phyloP scores from a whole-genome alignment of 257 asterid genomes.

The Datura wrightii region DNA sequence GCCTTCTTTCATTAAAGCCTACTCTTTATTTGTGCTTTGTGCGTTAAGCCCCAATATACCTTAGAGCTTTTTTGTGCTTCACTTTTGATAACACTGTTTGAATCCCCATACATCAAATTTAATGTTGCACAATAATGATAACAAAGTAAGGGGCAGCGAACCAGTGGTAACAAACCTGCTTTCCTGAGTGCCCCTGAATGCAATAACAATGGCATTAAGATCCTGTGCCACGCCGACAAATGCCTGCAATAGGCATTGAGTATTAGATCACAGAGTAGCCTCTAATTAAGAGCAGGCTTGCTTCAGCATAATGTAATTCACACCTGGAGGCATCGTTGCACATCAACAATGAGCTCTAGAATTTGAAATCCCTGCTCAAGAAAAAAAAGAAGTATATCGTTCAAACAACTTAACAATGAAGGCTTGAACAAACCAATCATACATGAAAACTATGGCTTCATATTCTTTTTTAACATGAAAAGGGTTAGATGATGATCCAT shows the following conservation, averaged over 20 bases:
- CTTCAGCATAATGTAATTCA: conserved; percentile 20
- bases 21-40: too few relatives aligned
- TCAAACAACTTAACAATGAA: conserved; percentile 35
- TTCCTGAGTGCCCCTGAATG: conserved; percentile 97
- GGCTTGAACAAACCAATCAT: not conserved
- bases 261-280: conserved; percentile 28
- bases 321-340: conserved; percentile 90
- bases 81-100: not conserved
- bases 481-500: not conserved
- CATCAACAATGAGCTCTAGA: conserved; percentile 86
- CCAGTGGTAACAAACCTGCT: conserved; percentile 55
- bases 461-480: not conserved
- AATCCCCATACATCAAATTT: not conserved
- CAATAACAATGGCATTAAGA: conserved; percentile 83
- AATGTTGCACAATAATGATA: conserved; percentile 33
- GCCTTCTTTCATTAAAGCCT: too few relatives aligned
- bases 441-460: not conserved
- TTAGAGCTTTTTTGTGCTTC: too few relatives aligned
- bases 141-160: conserved; percentile 2
- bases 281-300: conserved; percentile 6
- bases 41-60: too few relatives aligned
- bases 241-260: conserved; percentile 57
- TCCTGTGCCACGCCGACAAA: conserved; percentile 87
- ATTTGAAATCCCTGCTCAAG: conserved; percentile 88
- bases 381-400: conserved; percentile 22